Base-by-base conservation (phyloP, 2,329 filamentous ascomycete species). In the Colletotrichum lentis region DNA sequence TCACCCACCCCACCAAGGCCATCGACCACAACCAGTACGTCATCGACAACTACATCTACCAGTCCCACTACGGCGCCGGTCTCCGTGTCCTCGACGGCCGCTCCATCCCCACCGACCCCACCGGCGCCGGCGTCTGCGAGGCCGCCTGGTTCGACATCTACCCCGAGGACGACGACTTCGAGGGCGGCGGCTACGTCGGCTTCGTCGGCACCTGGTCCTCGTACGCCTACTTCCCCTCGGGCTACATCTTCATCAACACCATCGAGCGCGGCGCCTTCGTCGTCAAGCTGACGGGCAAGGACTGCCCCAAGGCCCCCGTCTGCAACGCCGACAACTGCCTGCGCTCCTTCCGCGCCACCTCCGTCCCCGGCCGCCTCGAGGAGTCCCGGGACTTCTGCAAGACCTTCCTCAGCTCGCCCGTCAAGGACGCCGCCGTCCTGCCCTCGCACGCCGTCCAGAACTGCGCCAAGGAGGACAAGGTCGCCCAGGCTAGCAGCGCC, bases 21-120 rank as follows among this genome's bases (percentile, higher is more conserved):
- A 82, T 84, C 62, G 82, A 84, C 66, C 82, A 84, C 74, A 84
- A 84, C 76, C 81, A 83, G 71, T 85, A 85, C 58, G 76, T 84
- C 67, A 61, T 78, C 39, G 74, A 83, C 68, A 81, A 79, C 18
- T 76, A 81, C 50, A 76, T 77, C 47, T 85, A 84, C 76, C 84
- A 86, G 72, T 78, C 81, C 39, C 83, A 85, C 75, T 86, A 85
- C 69, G 82, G 78, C 3, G 78, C 80, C 14, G 84, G 84, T n/a
- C 78, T 86, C 11, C 78, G 80, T 2, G 74, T 81, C 5, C 75
- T 80, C 24, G 79, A 81, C 39, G 73, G 77, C 5, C 73, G 73
- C 24, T 78, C 77, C 1, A 76, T 81, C 39, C 74, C 77, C 6
- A 43, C 72, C 3, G 80, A 84, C 41, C 81, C 82, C 0, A 81